These are phyloP conservation scores for Polychaeton citri DNA, from an alignment of 2,329 filamentous ascomycete genomes.

Conservation along the genomic window DNA sequence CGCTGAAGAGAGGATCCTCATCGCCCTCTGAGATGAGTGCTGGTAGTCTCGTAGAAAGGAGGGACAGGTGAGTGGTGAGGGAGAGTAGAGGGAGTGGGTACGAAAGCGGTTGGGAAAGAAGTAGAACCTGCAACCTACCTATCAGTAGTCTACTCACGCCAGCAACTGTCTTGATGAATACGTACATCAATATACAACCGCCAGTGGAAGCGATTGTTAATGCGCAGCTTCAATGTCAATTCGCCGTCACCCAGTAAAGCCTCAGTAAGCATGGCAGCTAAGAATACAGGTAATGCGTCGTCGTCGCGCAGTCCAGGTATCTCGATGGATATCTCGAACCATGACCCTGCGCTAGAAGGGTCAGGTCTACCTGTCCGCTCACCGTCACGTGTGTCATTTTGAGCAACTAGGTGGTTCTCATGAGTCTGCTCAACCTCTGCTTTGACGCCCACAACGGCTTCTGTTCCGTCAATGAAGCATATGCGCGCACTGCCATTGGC, in stretches of 20 bases:
- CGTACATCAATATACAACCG: constrained; percentile 85
- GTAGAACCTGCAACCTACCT: constrained; percentile 60
- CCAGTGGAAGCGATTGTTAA: constrained; percentile 92
- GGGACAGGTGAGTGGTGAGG: constrained; percentile 82
- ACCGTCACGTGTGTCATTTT: constrained; percentile 3
- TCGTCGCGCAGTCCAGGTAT: constrained; percentile 86
- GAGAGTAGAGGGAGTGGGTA: constrained; percentile 89
- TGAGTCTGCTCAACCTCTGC: constrained; percentile 61
- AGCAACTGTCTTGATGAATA: constrained; percentile 9
- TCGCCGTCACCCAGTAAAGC: constrained; percentile 62
- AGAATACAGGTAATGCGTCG: constrained; percentile 74
- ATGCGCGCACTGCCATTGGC: constrained; percentile 88
- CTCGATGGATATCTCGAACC: constrained; percentile 85
- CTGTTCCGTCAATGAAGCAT: constrained; percentile 87
- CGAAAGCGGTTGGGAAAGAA: constrained; percentile 84
- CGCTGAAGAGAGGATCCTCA: constrained; percentile 94
- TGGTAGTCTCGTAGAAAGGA: constrained; percentile 75
- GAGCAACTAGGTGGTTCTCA: constrained; percentile 18
- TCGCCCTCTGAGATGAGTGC: constrained; percentile 76
- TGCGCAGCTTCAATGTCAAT: constrained; percentile 58
- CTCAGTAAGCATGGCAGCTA: constrained; percentile 80
- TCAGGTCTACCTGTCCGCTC: constrained; percentile 23
- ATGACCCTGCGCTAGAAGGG: constrained; percentile 37
- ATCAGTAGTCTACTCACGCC: not conserved
- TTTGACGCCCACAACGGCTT: constrained; percentile 92